Percentiles rank a stretch among this genome's conserved stretches.
Evolutionary conservation across 176 grass and related monocot genomes (phyloP).

Genomic region (bread wheat (Triticum aestivum)): DNA sequence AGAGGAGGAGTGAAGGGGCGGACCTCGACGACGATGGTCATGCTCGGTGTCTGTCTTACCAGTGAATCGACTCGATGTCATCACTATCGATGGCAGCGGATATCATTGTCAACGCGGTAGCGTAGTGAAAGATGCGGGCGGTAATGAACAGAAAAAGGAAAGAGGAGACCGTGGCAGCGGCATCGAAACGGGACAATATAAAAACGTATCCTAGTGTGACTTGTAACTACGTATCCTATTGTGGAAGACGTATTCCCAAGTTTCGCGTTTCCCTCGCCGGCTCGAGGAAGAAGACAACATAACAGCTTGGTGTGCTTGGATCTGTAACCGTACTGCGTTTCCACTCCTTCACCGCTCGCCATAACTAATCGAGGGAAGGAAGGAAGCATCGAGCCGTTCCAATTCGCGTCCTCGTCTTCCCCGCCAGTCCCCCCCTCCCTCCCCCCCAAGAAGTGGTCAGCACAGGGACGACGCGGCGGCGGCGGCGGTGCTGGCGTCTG

Average conservation of each 20-base stretch:
- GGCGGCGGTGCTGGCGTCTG: neutral
- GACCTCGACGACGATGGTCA: too few relatives aligned
- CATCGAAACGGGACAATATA: neutral
- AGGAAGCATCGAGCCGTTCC: neutral
- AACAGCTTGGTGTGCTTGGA: constrained; percentile 1
- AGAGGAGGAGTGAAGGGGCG: too few relatives aligned
- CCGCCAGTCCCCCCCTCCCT: neutral
- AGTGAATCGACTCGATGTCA: too few relatives aligned
- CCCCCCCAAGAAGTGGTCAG: constrained; percentile 1
- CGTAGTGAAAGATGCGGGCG: too few relatives aligned
- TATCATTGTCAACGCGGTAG: too few relatives aligned
- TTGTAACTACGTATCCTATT: rapidly evolving
- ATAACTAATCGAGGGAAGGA: constrained; percentile 11
- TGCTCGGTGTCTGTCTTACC: constrained; percentile 6
- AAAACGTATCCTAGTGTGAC: too few relatives aligned
- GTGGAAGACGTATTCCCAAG: neutral
- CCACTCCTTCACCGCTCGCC: neutral
- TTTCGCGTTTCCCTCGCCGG: neutral
- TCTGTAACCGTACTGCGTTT: constrained; percentile 50
- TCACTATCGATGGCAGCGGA: too few relatives aligned
- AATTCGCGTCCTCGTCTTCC: neutral
- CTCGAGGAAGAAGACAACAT: neutral
- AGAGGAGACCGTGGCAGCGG: too few relatives aligned
- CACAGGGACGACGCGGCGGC: neutral
- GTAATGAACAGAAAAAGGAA: too few relatives aligned